Evolutionary conservation across 177 flowering plant species (phyloP).

Genomic region (Vitis hybrid): DNA sequence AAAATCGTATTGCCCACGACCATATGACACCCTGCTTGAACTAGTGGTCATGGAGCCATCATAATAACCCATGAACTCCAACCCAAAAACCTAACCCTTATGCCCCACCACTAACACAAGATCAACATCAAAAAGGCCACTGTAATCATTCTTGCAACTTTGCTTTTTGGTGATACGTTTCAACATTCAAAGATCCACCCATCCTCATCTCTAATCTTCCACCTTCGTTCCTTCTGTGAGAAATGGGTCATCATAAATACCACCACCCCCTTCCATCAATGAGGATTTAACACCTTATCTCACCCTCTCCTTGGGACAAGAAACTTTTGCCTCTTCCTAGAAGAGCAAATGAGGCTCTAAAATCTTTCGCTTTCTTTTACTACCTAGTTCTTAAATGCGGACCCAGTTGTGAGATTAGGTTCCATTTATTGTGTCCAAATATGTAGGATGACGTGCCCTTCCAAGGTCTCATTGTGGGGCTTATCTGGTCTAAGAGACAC

Average conservation of each 20-base stretch:
- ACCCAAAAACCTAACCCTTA: no score
- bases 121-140: not conserved
- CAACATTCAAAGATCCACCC: not conserved
- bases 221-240: not conserved
- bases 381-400: constrained; percentile 5
- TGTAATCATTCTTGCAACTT: constrained; percentile 10
- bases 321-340: constrained; percentile 19
- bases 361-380: not conserved
- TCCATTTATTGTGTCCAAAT: constrained; percentile 16
- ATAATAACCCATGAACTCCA: no score
- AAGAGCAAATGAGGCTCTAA: not conserved
- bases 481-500: not conserved
- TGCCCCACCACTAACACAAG: constrained; percentile 6
- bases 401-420: not conserved
- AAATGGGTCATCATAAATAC: constrained; percentile 26
- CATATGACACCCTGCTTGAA: no score
- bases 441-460: constrained; percentile 8
- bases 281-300: constrained; percentile 29
- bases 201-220: not conserved
- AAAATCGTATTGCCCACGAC: no score
- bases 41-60: no score
- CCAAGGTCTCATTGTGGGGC: not conserved
- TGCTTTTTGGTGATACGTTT: not conserved
- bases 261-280: constrained; percentile 12
- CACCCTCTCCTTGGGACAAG: constrained; percentile 28